Conservation (phyloP, 179 eudicot species). For the Vitellaria paradoxa region DNA sequence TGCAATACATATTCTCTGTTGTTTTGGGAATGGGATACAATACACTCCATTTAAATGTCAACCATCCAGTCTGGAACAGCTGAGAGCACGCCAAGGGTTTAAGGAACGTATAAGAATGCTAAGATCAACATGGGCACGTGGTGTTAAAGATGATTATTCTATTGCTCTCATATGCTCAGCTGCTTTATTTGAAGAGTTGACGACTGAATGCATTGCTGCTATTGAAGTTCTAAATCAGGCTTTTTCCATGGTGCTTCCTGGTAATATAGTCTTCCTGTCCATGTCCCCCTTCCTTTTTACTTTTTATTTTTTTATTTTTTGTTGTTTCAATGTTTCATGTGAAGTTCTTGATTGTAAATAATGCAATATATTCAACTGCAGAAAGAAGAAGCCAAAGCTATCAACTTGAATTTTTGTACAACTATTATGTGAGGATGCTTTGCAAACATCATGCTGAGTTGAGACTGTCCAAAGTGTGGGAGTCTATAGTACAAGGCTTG, state of each 20-base stretch:
- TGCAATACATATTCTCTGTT: conserved; percentile 73
- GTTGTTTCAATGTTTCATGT: not conserved
- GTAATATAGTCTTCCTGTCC: conserved; percentile 28
- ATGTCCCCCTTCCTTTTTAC: not conserved
- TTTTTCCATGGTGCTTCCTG: conserved; percentile 92
- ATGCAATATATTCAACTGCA: conserved; percentile 30
- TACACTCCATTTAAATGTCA: conserved; percentile 69
- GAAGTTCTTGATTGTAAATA: not conserved
- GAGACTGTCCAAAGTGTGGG: conserved; percentile 53
- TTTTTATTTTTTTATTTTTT: not conserved
- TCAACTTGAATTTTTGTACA: conserved; percentile 68
- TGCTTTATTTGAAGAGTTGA: conserved; percentile 90
- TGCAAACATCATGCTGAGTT: conserved; percentile 55
- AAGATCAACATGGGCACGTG: conserved; percentile 59
- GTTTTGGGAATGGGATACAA: conserved; percentile 72
- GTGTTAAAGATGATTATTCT: conserved; percentile 55
- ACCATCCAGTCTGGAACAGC: conserved; percentile 65
- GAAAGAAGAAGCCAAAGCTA: conserved; percentile 72
- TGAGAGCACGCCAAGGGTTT: conserved; percentile 94
- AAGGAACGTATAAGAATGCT: conserved; percentile 56
- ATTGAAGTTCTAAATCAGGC: conserved; percentile 65
- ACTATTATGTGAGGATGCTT: conserved; percentile 63
- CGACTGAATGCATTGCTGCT: conserved; percentile 67
- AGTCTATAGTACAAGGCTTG: conserved; percentile 63
- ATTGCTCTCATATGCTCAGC: conserved; percentile 78